Base-by-base conservation (phyloP, 345 rosid species). In the Boechera stricta region DNA sequence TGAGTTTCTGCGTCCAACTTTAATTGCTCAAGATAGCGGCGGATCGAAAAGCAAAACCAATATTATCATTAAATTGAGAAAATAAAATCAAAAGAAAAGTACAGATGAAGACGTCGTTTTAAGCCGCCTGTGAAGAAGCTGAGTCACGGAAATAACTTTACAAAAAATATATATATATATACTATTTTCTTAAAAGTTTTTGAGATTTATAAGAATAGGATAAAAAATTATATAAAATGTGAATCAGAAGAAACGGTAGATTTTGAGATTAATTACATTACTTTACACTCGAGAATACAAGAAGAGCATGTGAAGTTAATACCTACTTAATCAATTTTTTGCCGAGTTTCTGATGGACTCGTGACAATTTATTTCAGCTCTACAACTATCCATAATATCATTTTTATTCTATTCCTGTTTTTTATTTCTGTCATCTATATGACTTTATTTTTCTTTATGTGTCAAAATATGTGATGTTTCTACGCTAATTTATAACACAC, bases 1-100 rank as follows among this genome's bases (percentile, higher is more conserved):
- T 62, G 78, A 73, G 78, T 68, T 79, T 79, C 75, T 68, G 82
- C 59, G 71, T 73, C 75, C 5, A 73, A 44, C 71, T 75, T 79
- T 79, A 68, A 73, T 73, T 61, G 74, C 75, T 79, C 48, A 73
- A 68, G 71, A 73, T 67, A 79, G 82, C 71, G 78, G 78, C 74
- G 78, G 82, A 73, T 73, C 70, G n/a, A 52, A 79, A 73, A 73
- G 70, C 69, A 67, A 54, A 33, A 42, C 4, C 32, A 52, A 63
- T 13, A 26, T 2, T 13, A 35, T 13, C 35, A 57, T 15, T n/a
- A 18, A 21, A 61, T 16, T 15, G 6, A 29, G n/a, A 36, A 48
- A 49, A 54, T 0, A 1, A 9, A 13, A 26, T 0, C 2, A 36
- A 39, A 48, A 12, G 3, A 64, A 71, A 69, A 56, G 59, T 56